A percentile compares a stretch with the other conserved stretches of the same genome.
Conservation (phyloP, 257 asterid genomes). For the Gentiana dahurica region DNA sequence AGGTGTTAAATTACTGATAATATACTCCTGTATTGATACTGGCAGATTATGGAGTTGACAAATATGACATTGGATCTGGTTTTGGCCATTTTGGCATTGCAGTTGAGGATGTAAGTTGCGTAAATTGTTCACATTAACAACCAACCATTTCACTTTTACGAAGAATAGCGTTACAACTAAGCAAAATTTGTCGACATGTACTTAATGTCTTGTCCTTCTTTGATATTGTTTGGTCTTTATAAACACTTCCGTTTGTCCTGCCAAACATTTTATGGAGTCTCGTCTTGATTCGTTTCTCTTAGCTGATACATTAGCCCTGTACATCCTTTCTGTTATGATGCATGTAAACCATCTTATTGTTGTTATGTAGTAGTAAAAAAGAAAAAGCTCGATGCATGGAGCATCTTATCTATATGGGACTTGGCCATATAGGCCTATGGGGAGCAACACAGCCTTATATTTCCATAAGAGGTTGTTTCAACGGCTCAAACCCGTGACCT, state of each 20-base stretch:
- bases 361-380: background rate
- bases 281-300: background rate
- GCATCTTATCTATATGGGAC: too few relatives aligned
- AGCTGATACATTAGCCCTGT: background rate
- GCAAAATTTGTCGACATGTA: too few relatives aligned
- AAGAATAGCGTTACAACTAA: too few relatives aligned
- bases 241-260: too few relatives aligned
- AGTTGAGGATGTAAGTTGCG: slow-evolving; percentile 84
- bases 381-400: too few relatives aligned
- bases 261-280: background rate
- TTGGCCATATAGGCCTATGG: too few relatives aligned
- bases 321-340: background rate
- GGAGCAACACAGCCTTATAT: too few relatives aligned
- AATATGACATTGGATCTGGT: slow-evolving; percentile 81
- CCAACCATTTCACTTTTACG: too few relatives aligned
- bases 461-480: too few relatives aligned
- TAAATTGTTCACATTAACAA: slow-evolving; percentile 1
- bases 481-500: too few relatives aligned
- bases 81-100: slow-evolving; percentile 98
- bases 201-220: too few relatives aligned
- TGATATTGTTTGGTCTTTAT: too few relatives aligned
- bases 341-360: background rate
- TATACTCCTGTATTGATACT: slow-evolving; percentile 17
- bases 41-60: slow-evolving; percentile 92
- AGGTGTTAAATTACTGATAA: slow-evolving; percentile 10